phyloP scores from a whole-genome alignment of 129 eudicot genomes.

The Scalesia atractyloides region DNA sequence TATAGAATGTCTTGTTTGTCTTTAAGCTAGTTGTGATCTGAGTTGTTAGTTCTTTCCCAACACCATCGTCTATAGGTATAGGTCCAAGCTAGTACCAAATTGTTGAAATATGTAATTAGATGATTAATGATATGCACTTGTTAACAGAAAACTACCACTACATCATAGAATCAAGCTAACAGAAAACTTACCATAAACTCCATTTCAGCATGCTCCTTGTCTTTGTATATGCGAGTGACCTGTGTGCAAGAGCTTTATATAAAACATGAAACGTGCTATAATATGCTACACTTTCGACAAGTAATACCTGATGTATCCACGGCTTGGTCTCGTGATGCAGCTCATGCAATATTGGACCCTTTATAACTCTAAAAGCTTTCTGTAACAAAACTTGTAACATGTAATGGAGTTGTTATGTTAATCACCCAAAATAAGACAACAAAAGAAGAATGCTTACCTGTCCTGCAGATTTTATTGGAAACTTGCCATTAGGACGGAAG shows the following conservation, averaged over 20 bases:
- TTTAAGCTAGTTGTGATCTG: slow-evolving; percentile 69
- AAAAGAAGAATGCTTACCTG: slow-evolving; percentile 47
- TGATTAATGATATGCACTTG: not conserved
- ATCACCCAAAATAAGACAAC: slow-evolving; percentile 13
- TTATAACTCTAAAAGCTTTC: slow-evolving; percentile 56
- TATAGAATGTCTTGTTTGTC: slow-evolving; percentile 76
- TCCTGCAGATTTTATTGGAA: slow-evolving; percentile 52
- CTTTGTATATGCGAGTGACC: slow-evolving; percentile 95
- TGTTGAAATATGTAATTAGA: slow-evolving; percentile 16
- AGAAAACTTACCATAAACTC: slow-evolving; percentile 72
- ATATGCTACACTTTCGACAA: slow-evolving; percentile 8
- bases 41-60: slow-evolving; percentile 82
- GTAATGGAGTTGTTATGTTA: not conserved
- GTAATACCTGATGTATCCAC: slow-evolving; percentile 82
- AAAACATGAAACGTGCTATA: slow-evolving; percentile 4
- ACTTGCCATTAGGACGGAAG: slow-evolving; percentile 83
- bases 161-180: slow-evolving; percentile 13
- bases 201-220: slow-evolving; percentile 88
- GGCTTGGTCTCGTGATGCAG: slow-evolving; percentile 79
- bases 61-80: slow-evolving; percentile 87
- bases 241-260: slow-evolving; percentile 34
- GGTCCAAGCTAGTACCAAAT: slow-evolving; percentile 81
- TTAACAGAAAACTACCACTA: no score
- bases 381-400: slow-evolving; percentile 37
- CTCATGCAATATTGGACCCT: slow-evolving; percentile 88